These are phyloP conservation scores for Kwoniella sp. DNA, from an alignment of 768 basidiomycete genomes.

Conservation along the genomic window DNA sequence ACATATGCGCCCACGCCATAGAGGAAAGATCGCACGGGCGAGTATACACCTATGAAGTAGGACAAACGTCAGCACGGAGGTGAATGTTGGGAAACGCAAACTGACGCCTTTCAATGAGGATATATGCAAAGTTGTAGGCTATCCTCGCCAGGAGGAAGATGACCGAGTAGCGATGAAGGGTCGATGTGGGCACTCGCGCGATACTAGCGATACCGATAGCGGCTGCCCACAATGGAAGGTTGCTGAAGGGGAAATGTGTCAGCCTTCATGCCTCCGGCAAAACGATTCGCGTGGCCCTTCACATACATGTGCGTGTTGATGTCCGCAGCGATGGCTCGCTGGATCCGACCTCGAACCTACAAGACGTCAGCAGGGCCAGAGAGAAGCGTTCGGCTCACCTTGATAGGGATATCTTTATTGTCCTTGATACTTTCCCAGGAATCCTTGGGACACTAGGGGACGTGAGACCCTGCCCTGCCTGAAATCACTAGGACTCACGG, in stretches of 20 bases:
- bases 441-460: slow-evolving; percentile 19
- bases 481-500: background rate
- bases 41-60: slow-evolving; percentile 3
- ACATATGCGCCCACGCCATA: slow-evolving; percentile 14
- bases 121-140: slow-evolving; percentile 30
- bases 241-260: slow-evolving; percentile 1
- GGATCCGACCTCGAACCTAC: slow-evolving; percentile 20
- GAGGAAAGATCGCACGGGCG: slow-evolving; percentile 10
- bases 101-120: slow-evolving; percentile 31
- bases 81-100: background rate
- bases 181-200: slow-evolving; percentile 18
- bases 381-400: background rate
- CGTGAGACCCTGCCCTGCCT: background rate
- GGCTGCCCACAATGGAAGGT: slow-evolving; percentile 29
- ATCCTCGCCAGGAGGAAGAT: slow-evolving; percentile 18
- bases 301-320: slow-evolving; percentile 28
- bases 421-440: slow-evolving; percentile 22
- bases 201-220: slow-evolving; percentile 28
- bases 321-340: slow-evolving; percentile 25
- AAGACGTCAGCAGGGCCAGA: background rate
- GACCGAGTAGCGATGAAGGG: slow-evolving; percentile 19
- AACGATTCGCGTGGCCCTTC: background rate
- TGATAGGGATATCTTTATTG: slow-evolving; percentile 5
- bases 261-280: background rate
- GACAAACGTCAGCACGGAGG: background rate